These are phyloP conservation scores for Exobasidium cylindrosporum DNA, from an alignment of 1,284 basidiomycete species.

Conservation along the genomic window DNA sequence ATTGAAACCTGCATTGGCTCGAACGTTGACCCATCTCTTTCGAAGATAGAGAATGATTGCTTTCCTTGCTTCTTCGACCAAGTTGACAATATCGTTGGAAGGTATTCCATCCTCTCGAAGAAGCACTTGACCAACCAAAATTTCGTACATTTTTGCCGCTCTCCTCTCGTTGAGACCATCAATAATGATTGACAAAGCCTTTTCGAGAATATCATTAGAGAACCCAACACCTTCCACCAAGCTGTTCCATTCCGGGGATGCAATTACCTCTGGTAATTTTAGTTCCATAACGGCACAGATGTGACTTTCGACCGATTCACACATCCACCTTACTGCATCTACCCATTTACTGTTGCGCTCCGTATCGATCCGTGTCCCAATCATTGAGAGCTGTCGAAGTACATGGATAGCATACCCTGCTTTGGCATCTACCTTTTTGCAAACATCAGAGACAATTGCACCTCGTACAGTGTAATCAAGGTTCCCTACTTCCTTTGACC, in stretches of 20 bases:
- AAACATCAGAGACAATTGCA: constrained; percentile 29
- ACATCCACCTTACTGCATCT: constrained; percentile 41
- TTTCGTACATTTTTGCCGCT: constrained; percentile 35
- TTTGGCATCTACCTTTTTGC: constrained; percentile 17
- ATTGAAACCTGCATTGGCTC: constrained; percentile 76
- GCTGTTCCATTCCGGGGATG: constrained; percentile 27
- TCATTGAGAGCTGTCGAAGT: constrained; percentile 34
- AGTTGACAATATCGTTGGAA: constrained; percentile 10
- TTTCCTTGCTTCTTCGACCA: constrained; percentile 34
- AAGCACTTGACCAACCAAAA: constrained; percentile 42
- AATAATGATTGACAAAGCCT: constrained; percentile 37
- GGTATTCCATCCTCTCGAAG: constrained; percentile 36
- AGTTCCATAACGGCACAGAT: constrained; percentile 27
- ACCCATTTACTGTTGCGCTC: constrained; percentile 41
- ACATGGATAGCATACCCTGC: constrained; percentile 24
- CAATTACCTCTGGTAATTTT: constrained; percentile 34
- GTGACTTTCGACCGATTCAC: constrained; percentile 34
- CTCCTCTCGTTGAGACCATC: constrained; percentile 40
- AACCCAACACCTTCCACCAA: constrained; percentile 40
- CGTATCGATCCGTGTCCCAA: constrained; percentile 34
- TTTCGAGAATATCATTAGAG: constrained; percentile 40
- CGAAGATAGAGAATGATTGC: constrained; percentile 38
- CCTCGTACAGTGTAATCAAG: constrained; percentile 34
- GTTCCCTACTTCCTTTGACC: constrained; percentile 44
- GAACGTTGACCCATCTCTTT: constrained; percentile 68